phyloP scores from a whole-genome alignment of 2,329 filamentous ascomycete genomes.

The Calonectria multiphialidica region DNA sequence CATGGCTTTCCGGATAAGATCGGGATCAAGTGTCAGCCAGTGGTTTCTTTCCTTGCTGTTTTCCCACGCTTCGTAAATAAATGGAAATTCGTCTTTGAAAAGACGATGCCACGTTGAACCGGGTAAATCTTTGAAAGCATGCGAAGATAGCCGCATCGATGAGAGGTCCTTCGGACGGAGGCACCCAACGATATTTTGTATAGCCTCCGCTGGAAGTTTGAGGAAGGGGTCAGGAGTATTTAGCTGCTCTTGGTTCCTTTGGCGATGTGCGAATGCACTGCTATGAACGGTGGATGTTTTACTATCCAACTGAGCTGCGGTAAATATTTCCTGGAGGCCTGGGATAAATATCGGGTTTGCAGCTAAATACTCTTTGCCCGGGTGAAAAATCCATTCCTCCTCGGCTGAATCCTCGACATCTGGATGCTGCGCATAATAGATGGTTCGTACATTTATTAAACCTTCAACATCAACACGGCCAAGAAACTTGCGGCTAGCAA shows the following conservation, averaged over 20 bases:
- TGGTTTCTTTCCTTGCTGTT: not conserved
- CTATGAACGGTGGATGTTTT: not conserved
- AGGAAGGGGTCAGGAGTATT: not conserved
- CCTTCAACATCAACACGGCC: not conserved
- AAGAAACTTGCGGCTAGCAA: not conserved
- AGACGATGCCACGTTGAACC: not conserved
- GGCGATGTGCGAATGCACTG: not conserved
- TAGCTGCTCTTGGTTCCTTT: not conserved
- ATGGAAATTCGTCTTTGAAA: not conserved
- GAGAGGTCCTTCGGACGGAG: not conserved
- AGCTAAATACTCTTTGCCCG: not conserved
- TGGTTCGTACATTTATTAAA: not conserved
- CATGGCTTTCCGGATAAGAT: not conserved
- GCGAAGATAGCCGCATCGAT: not conserved
- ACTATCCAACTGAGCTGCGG: not conserved
- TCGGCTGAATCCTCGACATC: not conserved
- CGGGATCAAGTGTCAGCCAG: not conserved
- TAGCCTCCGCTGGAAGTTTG: not conserved
- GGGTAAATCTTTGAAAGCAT: not conserved
- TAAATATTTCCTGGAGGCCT: not conserved
- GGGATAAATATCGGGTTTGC: slow-evolving; percentile 4
- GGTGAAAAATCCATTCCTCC: not conserved
- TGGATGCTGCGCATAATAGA: not conserved
- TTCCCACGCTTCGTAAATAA: not conserved
- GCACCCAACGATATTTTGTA: not conserved